phyloP scores from a whole-genome alignment of 2,329 filamentous ascomycete species.

The Nemania bipapillata region DNA sequence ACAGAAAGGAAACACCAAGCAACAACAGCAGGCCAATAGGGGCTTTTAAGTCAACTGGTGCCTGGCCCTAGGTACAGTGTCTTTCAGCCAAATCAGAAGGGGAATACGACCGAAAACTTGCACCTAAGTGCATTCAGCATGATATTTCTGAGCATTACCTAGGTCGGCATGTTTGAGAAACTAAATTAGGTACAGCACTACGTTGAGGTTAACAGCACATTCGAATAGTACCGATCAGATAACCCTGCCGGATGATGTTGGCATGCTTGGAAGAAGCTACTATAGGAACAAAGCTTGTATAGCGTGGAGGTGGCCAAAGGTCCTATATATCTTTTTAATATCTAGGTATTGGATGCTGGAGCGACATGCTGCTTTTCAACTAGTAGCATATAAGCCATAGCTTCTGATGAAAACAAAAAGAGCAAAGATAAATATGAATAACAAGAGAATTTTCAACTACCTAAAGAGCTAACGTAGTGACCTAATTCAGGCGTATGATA shows the following conservation, averaged over 20 bases:
- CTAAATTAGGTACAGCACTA: constrained; percentile 2
- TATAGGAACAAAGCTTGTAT: constrained; percentile 37
- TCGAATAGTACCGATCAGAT: not conserved
- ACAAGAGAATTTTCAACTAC: constrained; percentile 28
- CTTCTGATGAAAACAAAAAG: constrained; percentile 19
- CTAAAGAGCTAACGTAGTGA: not conserved
- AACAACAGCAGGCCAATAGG: constrained; percentile 39
- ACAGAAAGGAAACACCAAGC: constrained; percentile 56
- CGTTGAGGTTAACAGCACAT: constrained; percentile 4
- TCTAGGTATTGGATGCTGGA: constrained; percentile 28
- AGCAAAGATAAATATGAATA: constrained; percentile 32
- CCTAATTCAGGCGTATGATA: not conserved
- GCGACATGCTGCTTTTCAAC: constrained; percentile 14
- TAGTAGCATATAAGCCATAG: constrained; percentile 5
- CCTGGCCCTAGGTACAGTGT: not conserved
- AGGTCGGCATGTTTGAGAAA: not conserved
- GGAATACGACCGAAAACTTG: not conserved
- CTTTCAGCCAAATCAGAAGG: not conserved
- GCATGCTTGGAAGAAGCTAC: constrained; percentile 15
- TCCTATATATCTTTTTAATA: constrained; percentile 34
- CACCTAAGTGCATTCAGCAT: not conserved
- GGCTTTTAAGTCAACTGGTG: constrained; percentile 33
- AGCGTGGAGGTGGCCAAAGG: constrained; percentile 25
- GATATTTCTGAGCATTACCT: not conserved
- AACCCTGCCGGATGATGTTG: not conserved